Base-by-base conservation (phyloP, 768 basidiomycete genomes). In the Amanita muscaria region DNA sequence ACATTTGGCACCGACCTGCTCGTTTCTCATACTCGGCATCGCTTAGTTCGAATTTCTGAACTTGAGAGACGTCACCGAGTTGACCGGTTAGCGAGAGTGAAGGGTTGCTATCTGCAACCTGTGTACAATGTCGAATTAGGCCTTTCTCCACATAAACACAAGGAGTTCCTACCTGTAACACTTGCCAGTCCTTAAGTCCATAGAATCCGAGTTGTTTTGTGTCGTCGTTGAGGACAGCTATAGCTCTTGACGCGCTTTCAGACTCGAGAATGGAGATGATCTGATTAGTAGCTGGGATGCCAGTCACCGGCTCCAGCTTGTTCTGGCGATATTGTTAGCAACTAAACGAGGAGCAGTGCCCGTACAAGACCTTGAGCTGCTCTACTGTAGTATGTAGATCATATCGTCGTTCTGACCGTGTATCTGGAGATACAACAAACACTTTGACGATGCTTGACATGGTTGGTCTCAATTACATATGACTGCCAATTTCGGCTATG, bases 11-110 rank as follows among this genome's bases (percentile, higher is more conserved):
- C 55, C 62, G 50, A 91, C 93, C 92, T 65, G 76, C 68, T 53
- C 92, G 67, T 56, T 77, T 66, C 18, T 80, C 88, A 56, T 98
- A 98, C 46, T 83, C 88, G 3, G 78, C 78, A 3, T 80, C 73
- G 6, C 79, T 81, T 40, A 98, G 62, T 67, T 96, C 94, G 52
- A 91, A 98, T 60, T 97, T 96, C 21, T 96, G 82, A 1, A 96
- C 90, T 62, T 83, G 78, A 0, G 81, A 80, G 1, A 87, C 72
- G 61, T 96, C 93, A 6, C 82, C 76, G 42, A 87, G 75, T 58
- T 93, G 89, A 1, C 92, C 93, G 0, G 85, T 86, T 40, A 87
- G 72, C 27, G 83, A 80, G 1, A 62, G 64, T 2, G 82, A 71
- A 6, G 93, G 90, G 58, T 96, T 79, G 15, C 73, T 77, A 55